Evolutionary conservation across 1,284 basidiomycete species (phyloP).

Genomic region (Cutaneotrichosporon cavernicola): DNA sequence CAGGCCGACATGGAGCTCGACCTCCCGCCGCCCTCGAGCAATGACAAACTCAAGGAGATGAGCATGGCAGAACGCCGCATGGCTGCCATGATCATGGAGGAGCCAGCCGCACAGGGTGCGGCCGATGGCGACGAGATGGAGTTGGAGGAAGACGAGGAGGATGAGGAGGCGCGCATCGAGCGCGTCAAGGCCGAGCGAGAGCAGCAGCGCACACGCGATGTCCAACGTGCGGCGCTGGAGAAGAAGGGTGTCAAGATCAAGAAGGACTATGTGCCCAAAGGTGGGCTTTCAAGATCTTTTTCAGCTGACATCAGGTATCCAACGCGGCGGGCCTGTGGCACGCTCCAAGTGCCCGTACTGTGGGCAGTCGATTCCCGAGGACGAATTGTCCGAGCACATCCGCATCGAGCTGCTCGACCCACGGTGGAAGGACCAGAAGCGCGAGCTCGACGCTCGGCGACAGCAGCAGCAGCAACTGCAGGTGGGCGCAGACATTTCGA

Average conservation of each 20-base stretch:
- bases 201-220: constrained; percentile 66
- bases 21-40: constrained; percentile 89
- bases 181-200: constrained; percentile 73
- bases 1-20: constrained; percentile 85
- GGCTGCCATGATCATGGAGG: constrained; percentile 98
- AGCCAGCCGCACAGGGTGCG: constrained; percentile 66
- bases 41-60: constrained; percentile 94
- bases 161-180: constrained; percentile 64
- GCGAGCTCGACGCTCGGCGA: constrained; percentile 78
- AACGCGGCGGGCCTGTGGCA: constrained; percentile 62
- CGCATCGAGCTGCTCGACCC: constrained; percentile 97
- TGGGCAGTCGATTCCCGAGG: constrained; percentile 87
- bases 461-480: constrained; percentile 85
- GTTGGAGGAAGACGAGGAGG: constrained; percentile 53
- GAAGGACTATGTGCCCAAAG: constrained; percentile 92
- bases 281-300: constrained; percentile 57
- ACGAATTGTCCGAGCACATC: constrained; percentile 96
- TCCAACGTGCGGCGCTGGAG: constrained; percentile 73
- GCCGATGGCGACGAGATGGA: constrained; percentile 61
- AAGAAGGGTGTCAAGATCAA: constrained; percentile 91
- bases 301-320: constrained; percentile 56
- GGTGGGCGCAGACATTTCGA: constrained; percentile 77
- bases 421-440: constrained; percentile 92
- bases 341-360: constrained; percentile 90
- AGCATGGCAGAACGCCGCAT: constrained; percentile 95